Base-by-base conservation (phyloP, 371 early-diverging fungal genomes). In the Actinomortierella wolfii region DNA sequence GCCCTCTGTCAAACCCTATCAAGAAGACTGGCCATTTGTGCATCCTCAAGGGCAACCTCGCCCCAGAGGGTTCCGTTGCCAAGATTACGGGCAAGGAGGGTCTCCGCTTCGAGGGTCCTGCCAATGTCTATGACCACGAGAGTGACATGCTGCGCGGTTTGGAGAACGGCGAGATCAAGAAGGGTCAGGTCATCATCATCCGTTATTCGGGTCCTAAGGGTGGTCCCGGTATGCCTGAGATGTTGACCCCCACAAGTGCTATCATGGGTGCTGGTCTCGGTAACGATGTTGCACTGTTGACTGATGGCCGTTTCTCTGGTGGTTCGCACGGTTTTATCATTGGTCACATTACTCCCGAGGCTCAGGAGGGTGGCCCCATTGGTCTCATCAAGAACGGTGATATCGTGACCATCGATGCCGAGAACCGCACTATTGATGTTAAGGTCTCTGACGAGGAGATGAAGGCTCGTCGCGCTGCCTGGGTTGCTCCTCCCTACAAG, bases 21-120 rank as follows among this genome's bases (percentile, higher is more conserved):
- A 98, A 97, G 81, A 29, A 85, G 1, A 84, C 90, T 25, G 98
- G 97, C 20, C 98, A 98, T 73, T 83, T 98, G 67, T 94, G 93
- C 78, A 95, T 96, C 51, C 79, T 98, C 57, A 78, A 83, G 52
- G 98, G 98, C 69, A 96, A 95, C 77, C 84, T 98, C n/a, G 96
- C 98, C 13, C 97, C 98, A 29, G 92, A 92, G 64, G 96, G 97
- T n/a, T 86, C 93, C 18, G 97, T 98, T 43, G 98, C 98, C 54
- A 98, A 98, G 81, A 98, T 98, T 76, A 98, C 98, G 6, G 98
- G 98, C 60, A 98, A 98, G 80, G 97, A 98, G 80, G 98, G 98
- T 18, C 80, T 95, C 5, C 48, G 62, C 55, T 98, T 98, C 67
- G 76, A 80, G 41, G 98, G 98, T 21, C 78, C 79, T 0, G 97